Conservation (phyloP, 2,329 filamentous ascomycete genomes). For the Cadophora gregata region DNA sequence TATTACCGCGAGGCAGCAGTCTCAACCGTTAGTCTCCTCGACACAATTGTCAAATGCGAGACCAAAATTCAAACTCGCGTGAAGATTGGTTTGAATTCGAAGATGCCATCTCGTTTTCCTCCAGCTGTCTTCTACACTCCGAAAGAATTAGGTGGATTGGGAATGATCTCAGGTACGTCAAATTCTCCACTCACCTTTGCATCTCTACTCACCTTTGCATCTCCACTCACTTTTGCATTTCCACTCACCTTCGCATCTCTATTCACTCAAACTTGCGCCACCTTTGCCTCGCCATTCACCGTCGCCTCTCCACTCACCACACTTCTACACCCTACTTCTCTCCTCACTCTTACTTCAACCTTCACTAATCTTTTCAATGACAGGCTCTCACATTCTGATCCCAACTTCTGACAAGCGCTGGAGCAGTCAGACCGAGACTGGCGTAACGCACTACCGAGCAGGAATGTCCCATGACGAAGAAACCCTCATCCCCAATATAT, state of each 20-base stretch:
- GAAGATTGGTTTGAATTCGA: slow-evolving; percentile 98
- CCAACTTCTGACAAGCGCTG: slow-evolving; percentile 97
- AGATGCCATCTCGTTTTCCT: slow-evolving; percentile 99
- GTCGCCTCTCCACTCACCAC: too few relatives aligned
- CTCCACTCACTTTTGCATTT: too few relatives aligned
- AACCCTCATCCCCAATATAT: slow-evolving; percentile 97
- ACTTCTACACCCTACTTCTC: too few relatives aligned
- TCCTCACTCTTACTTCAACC: too few relatives aligned
- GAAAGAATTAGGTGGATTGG: slow-evolving; percentile 94
- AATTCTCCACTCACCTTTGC: too few relatives aligned
- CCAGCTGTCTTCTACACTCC: slow-evolving; percentile 99
- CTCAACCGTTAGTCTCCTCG: slow-evolving; percentile 89
- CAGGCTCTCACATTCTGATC: slow-evolving; percentile 97
- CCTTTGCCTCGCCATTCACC: too few relatives aligned
- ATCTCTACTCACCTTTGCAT: too few relatives aligned
- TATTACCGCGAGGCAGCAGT: slow-evolving; percentile 98
- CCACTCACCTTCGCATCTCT: too few relatives aligned
- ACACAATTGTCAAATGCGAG: slow-evolving; percentile 99
- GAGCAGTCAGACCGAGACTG: slow-evolving; percentile 97
- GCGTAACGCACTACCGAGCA: slow-evolving; percentile 94
- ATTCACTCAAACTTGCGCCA: too few relatives aligned
- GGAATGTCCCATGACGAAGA: slow-evolving; percentile 99
- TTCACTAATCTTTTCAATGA: too few relatives aligned
- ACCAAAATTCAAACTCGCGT: slow-evolving; percentile 99
- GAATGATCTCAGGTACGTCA: slow-evolving; percentile 99